Base-by-base conservation (phyloP, 257 asterid species). In the Ocimum tenuiflorum region DNA sequence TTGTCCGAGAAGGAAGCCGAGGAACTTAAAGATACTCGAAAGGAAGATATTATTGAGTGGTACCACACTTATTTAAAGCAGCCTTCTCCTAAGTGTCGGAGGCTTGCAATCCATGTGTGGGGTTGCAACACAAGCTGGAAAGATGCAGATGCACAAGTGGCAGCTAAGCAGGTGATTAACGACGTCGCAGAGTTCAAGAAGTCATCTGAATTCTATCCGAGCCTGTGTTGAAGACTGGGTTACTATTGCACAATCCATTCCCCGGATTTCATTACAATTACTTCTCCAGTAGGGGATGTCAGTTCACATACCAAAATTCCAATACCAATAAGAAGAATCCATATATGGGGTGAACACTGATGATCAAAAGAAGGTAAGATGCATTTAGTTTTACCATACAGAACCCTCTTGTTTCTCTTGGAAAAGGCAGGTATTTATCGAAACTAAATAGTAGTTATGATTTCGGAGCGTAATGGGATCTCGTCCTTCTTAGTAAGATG, bases 91-190 rank as follows among this genome's bases (percentile, higher is more conserved):
- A 88, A 86, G 79, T 88, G 97, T 68, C 85, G 97, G 60, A 88
- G 92, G 81, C 96, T 94, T 74, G 86, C 82, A 2, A 67, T 86
- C 74, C 92, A 92, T 52, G 85, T 94, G 10, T 94, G 99, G 99
- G 95, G 97, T 72, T 88, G 95, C 87, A 66, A 88, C 79, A 72
- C 89, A 0, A 78, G 80, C 66, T 56, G 18, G 80, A 82, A 80
- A 65, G 82, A 75, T 41, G 73, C 77, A 31, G 79, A 63, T 63
- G 50, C 74, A n/a, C 64, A 61, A 19, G 42, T 27, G 48, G 41
- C 86, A 35, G 63, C 95, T 36, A 79, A 36, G 20, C 84, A 80
- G 75, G 79, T 72, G 69, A 92, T 86, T 60, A 60, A 78, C 36
- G 88, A 92, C 77, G 70, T 81, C 18, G 35, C 69, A 48, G 73